Percentiles rank a stretch among this genome's conserved stretches.
Conservation (phyloP, 495 filamentous ascomycete species). For the Halenospora varia region DNA sequence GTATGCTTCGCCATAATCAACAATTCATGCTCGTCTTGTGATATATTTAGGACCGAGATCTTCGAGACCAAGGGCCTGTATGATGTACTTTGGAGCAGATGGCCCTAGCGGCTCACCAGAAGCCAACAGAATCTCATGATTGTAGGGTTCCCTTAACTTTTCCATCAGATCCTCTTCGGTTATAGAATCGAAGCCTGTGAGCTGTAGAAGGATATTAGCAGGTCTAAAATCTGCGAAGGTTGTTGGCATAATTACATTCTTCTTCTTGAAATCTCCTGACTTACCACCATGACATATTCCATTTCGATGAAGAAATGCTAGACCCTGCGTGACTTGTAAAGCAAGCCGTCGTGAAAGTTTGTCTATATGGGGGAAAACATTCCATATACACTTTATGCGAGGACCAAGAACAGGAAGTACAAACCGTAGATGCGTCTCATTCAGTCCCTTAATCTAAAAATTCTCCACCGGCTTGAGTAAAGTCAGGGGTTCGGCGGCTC, state of each 20-base stretch:
- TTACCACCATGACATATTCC: constrained; percentile 32
- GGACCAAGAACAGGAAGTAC: constrained; percentile 31
- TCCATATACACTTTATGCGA: constrained; percentile 18
- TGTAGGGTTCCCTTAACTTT: constrained; percentile 22
- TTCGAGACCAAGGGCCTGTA: constrained; percentile 17
- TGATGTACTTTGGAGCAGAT: constrained; percentile 26
- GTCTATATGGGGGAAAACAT: constrained; percentile 2
- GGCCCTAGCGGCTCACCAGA: constrained; percentile 10
- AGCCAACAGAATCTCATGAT: constrained; percentile 9
- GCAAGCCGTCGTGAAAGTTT: constrained; percentile 14
- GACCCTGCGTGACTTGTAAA: constrained; percentile 22
- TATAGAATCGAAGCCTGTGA: constrained; percentile 16
- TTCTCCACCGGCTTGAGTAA: neutral
- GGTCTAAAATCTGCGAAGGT: constrained; percentile 27
- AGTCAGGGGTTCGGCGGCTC: constrained; percentile 1
- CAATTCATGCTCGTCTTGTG: constrained; percentile 18
- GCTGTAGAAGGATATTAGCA: constrained; percentile 26
- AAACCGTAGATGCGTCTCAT: constrained; percentile 31
- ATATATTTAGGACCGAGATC: constrained; percentile 15
- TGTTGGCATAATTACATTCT: neutral
- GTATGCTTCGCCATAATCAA: constrained; percentile 32
- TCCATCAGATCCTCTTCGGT: constrained; percentile 20
- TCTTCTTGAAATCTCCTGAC: neutral
- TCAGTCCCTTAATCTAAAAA: constrained; percentile 31
- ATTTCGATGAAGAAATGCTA: constrained; percentile 27